Percentiles rank a stretch among this genome's conserved stretches.
Evolutionary conservation across 2,329 filamentous ascomycete species (phyloP).

Genomic region (Volutella citrinella): DNA sequence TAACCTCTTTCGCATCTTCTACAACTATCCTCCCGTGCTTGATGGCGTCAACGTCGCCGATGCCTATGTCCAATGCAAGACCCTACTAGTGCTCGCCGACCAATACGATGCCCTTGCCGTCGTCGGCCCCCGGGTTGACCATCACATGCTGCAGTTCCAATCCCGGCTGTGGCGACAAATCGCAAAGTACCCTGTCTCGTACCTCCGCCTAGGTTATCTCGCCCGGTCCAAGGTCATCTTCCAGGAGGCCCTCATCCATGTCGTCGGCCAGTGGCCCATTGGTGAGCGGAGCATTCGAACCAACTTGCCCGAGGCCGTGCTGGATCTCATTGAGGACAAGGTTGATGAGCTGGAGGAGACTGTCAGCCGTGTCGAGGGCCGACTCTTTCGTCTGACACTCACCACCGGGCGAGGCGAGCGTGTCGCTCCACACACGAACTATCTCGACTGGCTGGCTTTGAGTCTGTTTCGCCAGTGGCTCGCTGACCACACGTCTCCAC

Average conservation of each 20-base stretch:
- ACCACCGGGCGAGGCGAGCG: constrained; percentile 78
- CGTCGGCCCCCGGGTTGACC: constrained; percentile 85
- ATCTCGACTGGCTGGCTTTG: constrained; percentile 86
- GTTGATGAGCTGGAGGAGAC: constrained; percentile 86
- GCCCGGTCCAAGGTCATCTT: constrained; percentile 81
- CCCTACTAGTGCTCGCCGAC: constrained; percentile 82
- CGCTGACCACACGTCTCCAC: constrained; percentile 80
- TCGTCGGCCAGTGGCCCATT: constrained; percentile 89
- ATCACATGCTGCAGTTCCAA: constrained; percentile 90
- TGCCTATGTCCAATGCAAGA: constrained; percentile 92
- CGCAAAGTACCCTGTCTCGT: constrained; percentile 90
- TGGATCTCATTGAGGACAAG: constrained; percentile 93
- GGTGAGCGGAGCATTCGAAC: constrained; percentile 74
- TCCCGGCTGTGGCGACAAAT: constrained; percentile 93
- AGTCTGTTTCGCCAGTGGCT: constrained; percentile 91
- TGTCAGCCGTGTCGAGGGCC: constrained; percentile 74
- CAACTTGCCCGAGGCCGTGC: constrained; percentile 69
- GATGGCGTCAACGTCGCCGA: constrained; percentile 87
- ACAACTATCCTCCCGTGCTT: constrained; percentile 82
- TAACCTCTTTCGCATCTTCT: constrained; percentile 93
- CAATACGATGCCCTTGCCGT: constrained; percentile 90
- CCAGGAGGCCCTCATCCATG: constrained; percentile 84
- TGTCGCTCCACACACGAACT: constrained; percentile 74
- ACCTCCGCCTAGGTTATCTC: constrained; percentile 84
- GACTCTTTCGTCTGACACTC: constrained; percentile 77